Evolutionary conservation across 1,284 basidiomycete species (phyloP).

Genomic region (Hypsizygus ulmarius): DNA sequence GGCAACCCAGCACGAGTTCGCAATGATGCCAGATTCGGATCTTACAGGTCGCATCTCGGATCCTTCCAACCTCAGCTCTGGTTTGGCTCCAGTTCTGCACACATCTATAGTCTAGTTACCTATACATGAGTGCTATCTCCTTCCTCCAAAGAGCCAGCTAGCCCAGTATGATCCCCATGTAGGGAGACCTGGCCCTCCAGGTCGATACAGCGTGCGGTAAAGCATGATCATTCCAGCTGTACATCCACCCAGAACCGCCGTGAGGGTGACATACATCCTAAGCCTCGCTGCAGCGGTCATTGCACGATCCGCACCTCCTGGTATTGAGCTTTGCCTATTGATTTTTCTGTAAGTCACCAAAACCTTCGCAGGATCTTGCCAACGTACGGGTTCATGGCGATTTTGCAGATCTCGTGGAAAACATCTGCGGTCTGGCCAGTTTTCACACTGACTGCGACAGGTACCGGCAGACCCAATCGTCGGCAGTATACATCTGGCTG

Average conservation of each 20-base stretch:
- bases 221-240: slow-evolving; percentile 67
- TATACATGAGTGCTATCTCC: slow-evolving; percentile 30
- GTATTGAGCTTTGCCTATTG: slow-evolving; percentile 63
- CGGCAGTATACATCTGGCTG: slow-evolving; percentile 97
- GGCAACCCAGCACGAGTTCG: slow-evolving; percentile 29
- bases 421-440: slow-evolving; percentile 86
- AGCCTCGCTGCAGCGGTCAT: slow-evolving; percentile 64
- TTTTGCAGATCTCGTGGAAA: slow-evolving; percentile 80
- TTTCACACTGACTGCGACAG: slow-evolving; percentile 88
- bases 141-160: slow-evolving; percentile 55
- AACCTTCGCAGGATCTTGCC: slow-evolving; percentile 1
- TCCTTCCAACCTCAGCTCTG: slow-evolving; percentile 7
- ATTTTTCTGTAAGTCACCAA: slow-evolving; percentile 11
- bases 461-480: slow-evolving; percentile 80
- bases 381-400: slow-evolving; percentile 83
- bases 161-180: slow-evolving; percentile 57
- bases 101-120: slow-evolving; percentile 6
- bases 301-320: slow-evolving; percentile 74
- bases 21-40: slow-evolving; percentile 39
- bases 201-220: slow-evolving; percentile 62
- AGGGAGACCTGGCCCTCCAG: slow-evolving; percentile 51
- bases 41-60: slow-evolving; percentile 39
- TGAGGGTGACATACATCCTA: slow-evolving; percentile 65
- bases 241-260: slow-evolving; percentile 67
- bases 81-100: slow-evolving; percentile 1